Evolutionary conservation across 2,329 filamentous ascomycete species (phyloP).

Genomic region (Epichloe aotearoae): DNA sequence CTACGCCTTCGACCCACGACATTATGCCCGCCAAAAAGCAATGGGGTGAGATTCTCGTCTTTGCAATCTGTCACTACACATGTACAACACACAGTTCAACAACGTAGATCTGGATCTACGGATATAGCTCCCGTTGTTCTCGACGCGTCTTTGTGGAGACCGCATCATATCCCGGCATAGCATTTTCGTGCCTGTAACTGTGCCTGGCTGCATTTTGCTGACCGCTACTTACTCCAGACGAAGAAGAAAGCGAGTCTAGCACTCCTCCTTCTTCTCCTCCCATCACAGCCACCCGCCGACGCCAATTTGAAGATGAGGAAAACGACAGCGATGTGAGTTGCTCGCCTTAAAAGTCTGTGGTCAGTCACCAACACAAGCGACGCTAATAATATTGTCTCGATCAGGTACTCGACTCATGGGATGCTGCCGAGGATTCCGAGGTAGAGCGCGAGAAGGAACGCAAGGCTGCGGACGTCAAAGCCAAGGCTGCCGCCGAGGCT

Average conservation of each 20-base stretch:
- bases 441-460: slow-evolving; percentile 90
- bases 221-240: slow-evolving; percentile 19
- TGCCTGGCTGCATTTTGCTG: slow-evolving; percentile 9
- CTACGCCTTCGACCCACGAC: slow-evolving; percentile 8
- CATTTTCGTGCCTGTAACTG: neutral
- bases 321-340: slow-evolving; percentile 63
- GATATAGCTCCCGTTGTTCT: neutral
- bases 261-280: slow-evolving; percentile 24
- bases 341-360: neutral
- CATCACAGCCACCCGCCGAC: slow-evolving; percentile 27
- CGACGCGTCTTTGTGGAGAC: slow-evolving; percentile 3
- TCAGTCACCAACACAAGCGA: neutral
- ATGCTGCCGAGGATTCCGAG: slow-evolving; percentile 92
- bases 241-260: slow-evolving; percentile 26
- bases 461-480: slow-evolving; percentile 74
- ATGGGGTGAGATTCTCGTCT: slow-evolving; percentile 24
- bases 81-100: neutral
- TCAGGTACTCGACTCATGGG: slow-evolving; percentile 91
- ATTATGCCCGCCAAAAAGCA: slow-evolving; percentile 30
- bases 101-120: slow-evolving; percentile 1
- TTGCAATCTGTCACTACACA: slow-evolving; percentile 5
- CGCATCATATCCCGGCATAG: neutral
- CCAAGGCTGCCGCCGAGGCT: slow-evolving; percentile 77
- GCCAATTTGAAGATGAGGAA: slow-evolving; percentile 84
- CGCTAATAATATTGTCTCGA: slow-evolving; percentile 1